Evolutionary conservation across 345 rosid genomes (phyloP).

Genomic region (Populus alba): DNA sequence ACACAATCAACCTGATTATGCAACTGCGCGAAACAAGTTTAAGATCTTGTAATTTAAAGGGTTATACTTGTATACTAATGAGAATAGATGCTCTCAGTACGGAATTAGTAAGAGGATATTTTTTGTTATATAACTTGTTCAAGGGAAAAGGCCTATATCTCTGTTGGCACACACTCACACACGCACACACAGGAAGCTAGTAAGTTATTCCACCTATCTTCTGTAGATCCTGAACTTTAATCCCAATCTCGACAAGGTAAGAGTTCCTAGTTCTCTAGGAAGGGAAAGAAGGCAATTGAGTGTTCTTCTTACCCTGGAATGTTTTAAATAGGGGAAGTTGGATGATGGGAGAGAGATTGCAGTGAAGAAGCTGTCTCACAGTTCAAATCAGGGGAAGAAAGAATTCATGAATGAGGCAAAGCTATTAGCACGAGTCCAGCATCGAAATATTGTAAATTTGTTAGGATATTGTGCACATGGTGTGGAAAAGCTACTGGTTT

Average conservation of each 20-base stretch:
- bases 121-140: background rate
- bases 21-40: background rate
- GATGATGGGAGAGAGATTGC: slow-evolving; percentile 93
- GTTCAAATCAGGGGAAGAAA: slow-evolving; percentile 77
- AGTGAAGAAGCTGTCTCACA: slow-evolving; percentile 79
- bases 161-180: background rate
- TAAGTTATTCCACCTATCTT: background rate
- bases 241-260: background rate
- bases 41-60: background rate
- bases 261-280: background rate
- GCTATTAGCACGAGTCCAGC: slow-evolving; percentile 87
- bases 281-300: slow-evolving; percentile 3
- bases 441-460: slow-evolving; percentile 85
- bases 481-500: slow-evolving; percentile 82
- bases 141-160: background rate
- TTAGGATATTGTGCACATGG: slow-evolving; percentile 84
- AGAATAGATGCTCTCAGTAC: background rate
- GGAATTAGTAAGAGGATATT: background rate
- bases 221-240: background rate
- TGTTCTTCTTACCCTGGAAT: slow-evolving; percentile 8
- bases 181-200: background rate
- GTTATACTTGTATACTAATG: background rate
- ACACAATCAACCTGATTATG: background rate
- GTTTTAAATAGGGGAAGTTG: slow-evolving; percentile 63
- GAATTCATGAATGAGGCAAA: slow-evolving; percentile 89